A percentile compares a stretch with the other conserved stretches of the same genome.
phyloP scores from a whole-genome alignment of 352 stramenopile genomes.

The Sclerospora graminicola region DNA sequence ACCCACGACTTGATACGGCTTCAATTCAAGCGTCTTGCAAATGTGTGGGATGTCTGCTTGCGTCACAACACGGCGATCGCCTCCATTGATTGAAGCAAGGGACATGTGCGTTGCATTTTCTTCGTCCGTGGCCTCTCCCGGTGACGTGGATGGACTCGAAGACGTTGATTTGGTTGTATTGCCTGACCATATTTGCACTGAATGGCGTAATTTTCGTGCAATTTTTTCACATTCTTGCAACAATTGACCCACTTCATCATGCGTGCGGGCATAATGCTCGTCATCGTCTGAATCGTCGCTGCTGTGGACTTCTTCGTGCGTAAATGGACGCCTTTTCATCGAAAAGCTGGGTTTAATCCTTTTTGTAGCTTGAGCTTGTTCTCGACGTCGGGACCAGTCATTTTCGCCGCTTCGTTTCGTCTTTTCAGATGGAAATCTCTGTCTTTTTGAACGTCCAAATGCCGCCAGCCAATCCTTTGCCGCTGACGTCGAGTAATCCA shows the following conservation, averaged over 20 bases:
- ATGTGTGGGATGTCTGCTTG: conserved; percentile 64
- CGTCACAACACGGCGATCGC: conserved; percentile 38
- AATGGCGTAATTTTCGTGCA: conserved; percentile 43
- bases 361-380: conserved; percentile 3
- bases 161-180: conserved; percentile 20
- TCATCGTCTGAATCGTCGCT: conserved; percentile 36
- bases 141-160: conserved; percentile 16
- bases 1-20: conserved; percentile 79
- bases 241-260: conserved; percentile 63
- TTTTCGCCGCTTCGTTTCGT: conserved; percentile 2
- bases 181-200: conserved; percentile 51
- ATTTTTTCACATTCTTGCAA: conserved; percentile 56
- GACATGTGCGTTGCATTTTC: conserved; percentile 51
- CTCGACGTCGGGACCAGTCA: conserved; percentile 13
- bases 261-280: conserved; percentile 38
- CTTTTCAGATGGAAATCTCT: conserved; percentile 10
- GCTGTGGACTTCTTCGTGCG: conserved; percentile 7
- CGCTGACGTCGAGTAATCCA: conserved; percentile 20
- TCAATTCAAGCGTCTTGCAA: conserved; percentile 58
- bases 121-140: conserved; percentile 27
- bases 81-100: conserved; percentile 33
- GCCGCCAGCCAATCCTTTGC: conserved; percentile 51
- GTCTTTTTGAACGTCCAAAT: conserved; percentile 29
- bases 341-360: not conserved
- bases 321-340: conserved; percentile 2